Base-by-base conservation (phyloP, 1,139 yeast species). In the Taphrina wiesneri region DNA sequence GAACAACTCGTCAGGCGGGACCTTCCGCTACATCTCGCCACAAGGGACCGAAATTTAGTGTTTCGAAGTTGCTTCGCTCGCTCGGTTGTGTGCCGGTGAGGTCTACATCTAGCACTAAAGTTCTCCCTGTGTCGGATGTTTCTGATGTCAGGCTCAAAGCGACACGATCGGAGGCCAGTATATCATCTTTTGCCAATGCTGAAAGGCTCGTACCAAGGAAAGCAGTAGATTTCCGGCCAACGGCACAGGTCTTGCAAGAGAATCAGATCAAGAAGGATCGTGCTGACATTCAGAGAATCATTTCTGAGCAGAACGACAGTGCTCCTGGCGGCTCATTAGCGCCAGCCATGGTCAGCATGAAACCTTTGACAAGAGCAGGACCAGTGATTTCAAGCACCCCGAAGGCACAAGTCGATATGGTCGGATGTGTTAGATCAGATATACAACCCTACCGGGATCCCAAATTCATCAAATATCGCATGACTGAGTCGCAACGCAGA, bases 351-450 rank as follows among this genome's bases (percentile, higher is more conserved):
- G 25, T 19, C 9, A 19, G 25, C 13, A 11, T 15, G 19, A 23
- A 6, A 19, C 47, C 47, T 17, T 7, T 7, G 47, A 7, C 23
- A 7, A 19, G 9, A 21, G 15, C 15, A 4, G 28, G 11, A 9
- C n/a, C n/a, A n/a, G n/a, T n/a, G n/a, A n/a, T n/a, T 17, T 15
- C 17, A 17, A 19, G n/a, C 9, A 15, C 45, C 15, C 45, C 45
- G n/a, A 30, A 11, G 34, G 6, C 45, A 15, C 45, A 17, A 17
- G 45, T 39, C 5, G 47, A 28, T 11, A 47, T 47, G 36, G 53
- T 47, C 9, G 53, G 53, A 9, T 28, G 36, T 13, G 53, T 47
- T 36, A 23, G 53, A 23, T 47, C 53, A 36, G 53, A 47, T 47
- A n/a, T 47, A 36, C 56, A 30, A 19, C 43, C 43, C 2, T 52